phyloP scores from a whole-genome alignment of 1,139 yeast genomes.

The Wickerhamiella infanticola region DNA sequence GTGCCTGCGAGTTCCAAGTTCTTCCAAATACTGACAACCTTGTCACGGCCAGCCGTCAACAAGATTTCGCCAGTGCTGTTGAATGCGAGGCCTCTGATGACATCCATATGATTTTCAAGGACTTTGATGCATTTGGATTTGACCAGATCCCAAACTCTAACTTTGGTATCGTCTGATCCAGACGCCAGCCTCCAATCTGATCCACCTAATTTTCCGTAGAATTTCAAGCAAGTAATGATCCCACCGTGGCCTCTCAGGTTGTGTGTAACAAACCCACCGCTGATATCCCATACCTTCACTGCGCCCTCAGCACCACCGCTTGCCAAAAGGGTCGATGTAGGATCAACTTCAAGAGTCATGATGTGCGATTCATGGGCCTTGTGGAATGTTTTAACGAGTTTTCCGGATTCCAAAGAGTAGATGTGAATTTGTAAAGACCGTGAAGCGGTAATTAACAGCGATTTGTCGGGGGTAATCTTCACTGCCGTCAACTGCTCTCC shows the following conservation, averaged over 20 bases:
- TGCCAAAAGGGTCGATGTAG: constrained; percentile 73
- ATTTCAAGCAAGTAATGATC: constrained; percentile 64
- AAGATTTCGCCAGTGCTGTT: constrained; percentile 36
- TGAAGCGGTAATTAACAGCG: constrained; percentile 53
- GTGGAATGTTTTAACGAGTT: constrained; percentile 20
- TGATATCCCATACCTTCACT: constrained; percentile 84
- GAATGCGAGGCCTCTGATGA: constrained; percentile 77
- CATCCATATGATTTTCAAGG: constrained; percentile 62
- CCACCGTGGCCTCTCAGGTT: constrained; percentile 89
- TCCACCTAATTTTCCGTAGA: constrained; percentile 53
- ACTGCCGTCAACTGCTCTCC: constrained; percentile 70
- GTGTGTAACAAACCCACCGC: constrained; percentile 78
- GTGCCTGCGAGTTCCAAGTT: constrained; percentile 46
- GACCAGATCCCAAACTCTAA: constrained; percentile 83
- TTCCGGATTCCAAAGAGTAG: constrained; percentile 23
- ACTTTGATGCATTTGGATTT: constrained; percentile 50
- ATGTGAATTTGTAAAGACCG: constrained; percentile 73
- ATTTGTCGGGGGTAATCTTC: constrained; percentile 62
- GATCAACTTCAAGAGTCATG: constrained; percentile 59
- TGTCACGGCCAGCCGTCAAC: constrained; percentile 83
- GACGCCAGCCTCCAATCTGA: constrained; percentile 66
- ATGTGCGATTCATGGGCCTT: constrained; percentile 55
- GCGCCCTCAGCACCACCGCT: constrained; percentile 94
- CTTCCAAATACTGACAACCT: constrained; percentile 46
- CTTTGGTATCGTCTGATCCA: constrained; percentile 68